Percentiles rank a stretch among this genome's conserved stretches.
These are phyloP conservation scores for Helminthosporium solani DNA, from an alignment of 2,329 filamentous ascomycete genomes.

Conservation along the genomic window DNA sequence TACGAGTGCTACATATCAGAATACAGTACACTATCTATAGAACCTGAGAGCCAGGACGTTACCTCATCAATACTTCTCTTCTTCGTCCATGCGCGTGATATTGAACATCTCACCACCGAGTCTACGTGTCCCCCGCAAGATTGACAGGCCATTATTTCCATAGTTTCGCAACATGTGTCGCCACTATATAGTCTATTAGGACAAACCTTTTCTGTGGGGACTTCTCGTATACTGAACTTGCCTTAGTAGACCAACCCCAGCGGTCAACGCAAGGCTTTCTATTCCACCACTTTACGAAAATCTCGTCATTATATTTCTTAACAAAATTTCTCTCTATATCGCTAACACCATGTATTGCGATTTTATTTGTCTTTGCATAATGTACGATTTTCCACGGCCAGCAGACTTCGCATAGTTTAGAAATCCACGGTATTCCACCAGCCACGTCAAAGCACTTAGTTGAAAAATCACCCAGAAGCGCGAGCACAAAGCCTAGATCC, in stretches of 20 bases:
- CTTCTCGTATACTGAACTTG: constrained; percentile 3
- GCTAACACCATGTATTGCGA: constrained; percentile 5
- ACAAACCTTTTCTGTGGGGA: background rate
- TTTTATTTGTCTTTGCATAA: background rate
- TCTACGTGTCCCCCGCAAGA: constrained; percentile 1
- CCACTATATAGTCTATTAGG: constrained; percentile 1
- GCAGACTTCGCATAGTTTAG: constrained; percentile 1
- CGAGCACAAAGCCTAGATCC: constrained; percentile 12
- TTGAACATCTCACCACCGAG: background rate
- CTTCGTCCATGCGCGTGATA: background rate
- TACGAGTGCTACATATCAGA: background rate
- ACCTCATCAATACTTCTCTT: background rate
- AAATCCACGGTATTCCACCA: constrained; percentile 3
- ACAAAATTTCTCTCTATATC: constrained; percentile 11
- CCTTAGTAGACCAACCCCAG: constrained; percentile 12
- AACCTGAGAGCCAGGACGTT: background rate
- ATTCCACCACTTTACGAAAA: constrained; percentile 7
- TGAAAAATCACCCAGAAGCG: constrained; percentile 9
- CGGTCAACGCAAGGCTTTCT: constrained; percentile 11
- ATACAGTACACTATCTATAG: background rate
- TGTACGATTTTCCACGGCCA: background rate
- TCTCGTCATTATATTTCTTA: constrained; percentile 5
- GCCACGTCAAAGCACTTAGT: constrained; percentile 6
- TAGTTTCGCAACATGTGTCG: background rate
- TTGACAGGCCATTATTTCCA: constrained; percentile 1